Percentiles rank a stretch among this genome's conserved stretches.
Conservation (phyloP, 257 asterid genomes). For the Osmanthus fragrans region DNA sequence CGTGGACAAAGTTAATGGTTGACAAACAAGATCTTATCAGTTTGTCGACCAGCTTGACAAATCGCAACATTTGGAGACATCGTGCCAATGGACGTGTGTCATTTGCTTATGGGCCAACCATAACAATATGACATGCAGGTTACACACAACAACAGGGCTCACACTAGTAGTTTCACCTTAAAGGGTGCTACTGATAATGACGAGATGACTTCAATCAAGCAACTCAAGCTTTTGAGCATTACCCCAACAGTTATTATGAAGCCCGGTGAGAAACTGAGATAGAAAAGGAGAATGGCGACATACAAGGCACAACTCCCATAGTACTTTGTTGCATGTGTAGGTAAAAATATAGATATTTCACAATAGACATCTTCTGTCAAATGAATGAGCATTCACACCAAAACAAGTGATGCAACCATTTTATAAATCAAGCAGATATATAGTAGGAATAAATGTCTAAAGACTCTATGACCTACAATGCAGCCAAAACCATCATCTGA, state of each 20-base stretch:
- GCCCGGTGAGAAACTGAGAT: background rate
- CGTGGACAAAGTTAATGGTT: too few species aligned
- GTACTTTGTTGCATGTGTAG: background rate
- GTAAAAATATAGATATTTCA: background rate
- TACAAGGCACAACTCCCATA: background rate
- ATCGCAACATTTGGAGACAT: too few species aligned
- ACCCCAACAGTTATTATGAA: background rate
- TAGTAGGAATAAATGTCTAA: background rate
- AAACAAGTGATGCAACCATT: background rate
- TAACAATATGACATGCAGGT: too few species aligned
- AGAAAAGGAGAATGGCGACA: background rate
- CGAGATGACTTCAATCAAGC: background rate
- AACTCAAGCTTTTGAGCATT: background rate
- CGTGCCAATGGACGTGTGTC: too few species aligned
- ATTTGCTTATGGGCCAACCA: too few species aligned
- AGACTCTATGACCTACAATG: background rate
- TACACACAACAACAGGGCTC: too few species aligned
- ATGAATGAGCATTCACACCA: background rate
- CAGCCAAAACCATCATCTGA: background rate
- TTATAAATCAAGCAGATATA: background rate
- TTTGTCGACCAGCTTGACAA: too few species aligned
- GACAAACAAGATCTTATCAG: too few species aligned
- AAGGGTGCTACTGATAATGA: background rate
- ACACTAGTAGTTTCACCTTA: too few species aligned
- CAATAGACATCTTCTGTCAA: background rate